Evolutionary conservation across 2,329 filamentous ascomycete genomes (phyloP).

Genomic region (Fusarium proliferatum): DNA sequence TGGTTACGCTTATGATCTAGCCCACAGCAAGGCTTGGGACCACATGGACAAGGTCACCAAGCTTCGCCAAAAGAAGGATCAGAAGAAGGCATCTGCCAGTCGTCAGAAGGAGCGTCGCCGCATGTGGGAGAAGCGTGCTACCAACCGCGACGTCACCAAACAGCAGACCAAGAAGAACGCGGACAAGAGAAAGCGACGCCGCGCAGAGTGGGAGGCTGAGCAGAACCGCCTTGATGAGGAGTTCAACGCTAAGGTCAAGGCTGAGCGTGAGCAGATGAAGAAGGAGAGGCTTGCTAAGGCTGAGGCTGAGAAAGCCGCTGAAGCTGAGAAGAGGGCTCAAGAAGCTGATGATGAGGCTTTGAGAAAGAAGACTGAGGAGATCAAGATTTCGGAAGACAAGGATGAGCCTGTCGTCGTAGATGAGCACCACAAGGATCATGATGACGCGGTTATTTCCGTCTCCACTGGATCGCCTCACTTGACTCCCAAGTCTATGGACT

Average conservation of each 20-base stretch:
- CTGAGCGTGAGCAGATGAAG: constrained; percentile 28
- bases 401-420: constrained; percentile 22
- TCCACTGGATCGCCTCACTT: constrained; percentile 48
- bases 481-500: constrained; percentile 49
- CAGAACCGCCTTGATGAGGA: constrained; percentile 44
- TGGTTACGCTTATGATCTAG: constrained; percentile 68
- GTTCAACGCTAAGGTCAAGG: constrained; percentile 44
- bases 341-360: constrained; percentile 41
- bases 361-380: constrained; percentile 28
- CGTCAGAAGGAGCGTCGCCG: constrained; percentile 58
- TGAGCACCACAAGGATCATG: constrained; percentile 32
- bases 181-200: constrained; percentile 50
- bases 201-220: constrained; percentile 43
- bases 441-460: constrained; percentile 44
- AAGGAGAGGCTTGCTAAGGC: constrained; percentile 32
- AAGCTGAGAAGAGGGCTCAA: constrained; percentile 25
- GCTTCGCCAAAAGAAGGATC: constrained; percentile 61
- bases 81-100: constrained; percentile 61
- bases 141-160: constrained; percentile 55
- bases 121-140: constrained; percentile 62
- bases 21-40: constrained; percentile 67
- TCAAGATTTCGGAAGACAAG: constrained; percentile 18
- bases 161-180: constrained; percentile 55
- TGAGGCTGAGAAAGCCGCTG: constrained; percentile 32
- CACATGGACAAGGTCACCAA: constrained; percentile 63